phyloP scores from a whole-genome alignment of 768 basidiomycete genomes.

The Lepiota brunneoincarnata region DNA sequence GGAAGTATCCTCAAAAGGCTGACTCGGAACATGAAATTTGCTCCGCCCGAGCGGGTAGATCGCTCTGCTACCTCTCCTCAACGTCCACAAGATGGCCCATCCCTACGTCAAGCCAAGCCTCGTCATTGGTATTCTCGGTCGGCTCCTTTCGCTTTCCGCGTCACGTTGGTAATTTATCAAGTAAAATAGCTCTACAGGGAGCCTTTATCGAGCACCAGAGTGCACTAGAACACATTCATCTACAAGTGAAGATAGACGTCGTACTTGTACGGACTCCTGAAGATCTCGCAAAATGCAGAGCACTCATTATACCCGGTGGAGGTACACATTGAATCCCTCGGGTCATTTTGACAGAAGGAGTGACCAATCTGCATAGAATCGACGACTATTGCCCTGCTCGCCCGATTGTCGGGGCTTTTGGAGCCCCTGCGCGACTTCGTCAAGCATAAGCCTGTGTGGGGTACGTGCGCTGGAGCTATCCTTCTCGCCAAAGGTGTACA shows the following conservation, averaged over 20 bases:
- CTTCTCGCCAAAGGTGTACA: constrained; percentile 73
- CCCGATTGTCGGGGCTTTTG: constrained; percentile 68
- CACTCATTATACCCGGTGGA: constrained; percentile 92
- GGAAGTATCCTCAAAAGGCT: background rate
- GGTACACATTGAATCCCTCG: constrained; percentile 36
- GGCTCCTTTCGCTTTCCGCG: constrained; percentile 13
- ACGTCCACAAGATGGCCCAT: background rate
- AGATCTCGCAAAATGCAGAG: constrained; percentile 78
- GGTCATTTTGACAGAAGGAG: background rate
- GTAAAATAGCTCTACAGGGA: constrained; percentile 81
- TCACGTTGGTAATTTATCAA: constrained; percentile 9
- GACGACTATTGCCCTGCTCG: constrained; percentile 85
- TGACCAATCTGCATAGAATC: constrained; percentile 54
- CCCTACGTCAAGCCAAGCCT: constrained; percentile 4
- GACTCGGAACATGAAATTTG: background rate
- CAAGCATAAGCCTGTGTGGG: constrained; percentile 81
- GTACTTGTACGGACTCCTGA: constrained; percentile 67
- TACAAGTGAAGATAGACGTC: constrained; percentile 42
- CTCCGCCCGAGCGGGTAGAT: background rate
- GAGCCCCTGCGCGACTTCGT: constrained; percentile 78
- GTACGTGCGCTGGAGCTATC: constrained; percentile 95
- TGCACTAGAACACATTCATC: constrained; percentile 57
- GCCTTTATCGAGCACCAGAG: constrained; percentile 87
- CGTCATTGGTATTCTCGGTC: constrained; percentile 52
- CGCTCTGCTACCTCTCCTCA: background rate